Evolutionary conservation across 805 yeast genomes (phyloP).

Genomic region (Diddensiella caesifluorescens): DNA sequence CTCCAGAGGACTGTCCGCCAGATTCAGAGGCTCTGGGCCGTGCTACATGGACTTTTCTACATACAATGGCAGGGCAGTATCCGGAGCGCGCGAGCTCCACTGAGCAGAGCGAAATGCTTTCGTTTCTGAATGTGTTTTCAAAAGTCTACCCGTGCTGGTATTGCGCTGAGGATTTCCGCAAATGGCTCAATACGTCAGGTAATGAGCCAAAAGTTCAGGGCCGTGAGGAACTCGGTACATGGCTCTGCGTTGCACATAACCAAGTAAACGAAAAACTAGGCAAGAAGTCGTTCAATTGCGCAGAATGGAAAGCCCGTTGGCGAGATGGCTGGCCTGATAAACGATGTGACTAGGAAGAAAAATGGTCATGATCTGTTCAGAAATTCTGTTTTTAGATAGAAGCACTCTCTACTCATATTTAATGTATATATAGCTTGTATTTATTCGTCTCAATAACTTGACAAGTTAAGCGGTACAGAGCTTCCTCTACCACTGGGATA

Average conservation of each 20-base stretch:
- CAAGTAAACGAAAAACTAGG: constrained; percentile 84
- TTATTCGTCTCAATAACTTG: constrained; percentile 15
- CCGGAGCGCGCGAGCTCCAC: constrained; percentile 60
- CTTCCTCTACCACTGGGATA: constrained; percentile 96
- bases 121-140: constrained; percentile 66
- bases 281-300: constrained; percentile 80
- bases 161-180: constrained; percentile 81
- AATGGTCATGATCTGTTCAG: too few species aligned
- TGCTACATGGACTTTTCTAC: constrained; percentile 89
- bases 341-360: constrained; percentile 41
- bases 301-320: constrained; percentile 92
- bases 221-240: constrained; percentile 75
- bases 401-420: not conserved
- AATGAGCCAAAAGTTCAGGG: constrained; percentile 37
- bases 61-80: constrained; percentile 82
- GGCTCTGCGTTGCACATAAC: constrained; percentile 96
- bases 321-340: constrained; percentile 85
- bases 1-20: constrained; percentile 77
- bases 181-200: constrained; percentile 48
- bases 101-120: constrained; percentile 66
- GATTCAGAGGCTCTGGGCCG: constrained; percentile 77
- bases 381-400: not conserved
- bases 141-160: constrained; percentile 88
- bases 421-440: constrained; percentile 6
- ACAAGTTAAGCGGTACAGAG: constrained; percentile 76